Conservation (phyloP, 225 moss, liverwort and hornwort species). For the Pseudoscleropodium purum region DNA sequence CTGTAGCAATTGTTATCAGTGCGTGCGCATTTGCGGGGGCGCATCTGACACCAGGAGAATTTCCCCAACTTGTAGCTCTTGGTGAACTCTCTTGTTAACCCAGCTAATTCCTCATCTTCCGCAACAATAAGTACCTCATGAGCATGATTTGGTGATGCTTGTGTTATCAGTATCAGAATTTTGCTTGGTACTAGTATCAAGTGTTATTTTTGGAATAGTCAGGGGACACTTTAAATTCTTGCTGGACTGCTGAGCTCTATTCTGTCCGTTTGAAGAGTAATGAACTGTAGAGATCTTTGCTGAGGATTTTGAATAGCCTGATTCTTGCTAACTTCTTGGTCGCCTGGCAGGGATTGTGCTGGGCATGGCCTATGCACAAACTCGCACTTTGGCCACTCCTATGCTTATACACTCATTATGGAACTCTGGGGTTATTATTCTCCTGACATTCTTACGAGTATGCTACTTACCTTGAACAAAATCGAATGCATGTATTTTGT, state of each 20-base stretch:
- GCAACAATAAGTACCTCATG: background rate
- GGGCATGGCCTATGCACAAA: constrained; percentile 87
- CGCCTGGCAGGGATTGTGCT: constrained; percentile 67
- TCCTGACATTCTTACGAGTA: constrained; percentile 73
- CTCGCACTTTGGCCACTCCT: constrained; percentile 83
- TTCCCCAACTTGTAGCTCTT: constrained; percentile 83
- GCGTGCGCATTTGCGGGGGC: constrained; percentile 77
- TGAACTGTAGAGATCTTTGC: background rate
- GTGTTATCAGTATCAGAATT: background rate
- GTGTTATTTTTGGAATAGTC: background rate
- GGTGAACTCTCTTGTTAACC: constrained; percentile 26
- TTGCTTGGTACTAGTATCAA: background rate
- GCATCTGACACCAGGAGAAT: constrained; percentile 90
- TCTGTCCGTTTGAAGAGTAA: background rate
- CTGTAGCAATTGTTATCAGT: constrained; percentile 75
- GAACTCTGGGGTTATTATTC: constrained; percentile 90
- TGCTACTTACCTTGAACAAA: background rate
- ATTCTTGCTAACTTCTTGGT: background rate
- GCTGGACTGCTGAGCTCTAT: background rate
- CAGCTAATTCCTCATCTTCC: background rate
- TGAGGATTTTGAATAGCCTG: background rate
- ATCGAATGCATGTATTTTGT: background rate
- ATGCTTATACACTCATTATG: constrained; percentile 86
- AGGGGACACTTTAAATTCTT: background rate
- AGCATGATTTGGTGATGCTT: background rate